These are phyloP conservation scores for Voacanga thouarsii DNA, from an alignment of 257 asterid genomes.

Conservation along the genomic window DNA sequence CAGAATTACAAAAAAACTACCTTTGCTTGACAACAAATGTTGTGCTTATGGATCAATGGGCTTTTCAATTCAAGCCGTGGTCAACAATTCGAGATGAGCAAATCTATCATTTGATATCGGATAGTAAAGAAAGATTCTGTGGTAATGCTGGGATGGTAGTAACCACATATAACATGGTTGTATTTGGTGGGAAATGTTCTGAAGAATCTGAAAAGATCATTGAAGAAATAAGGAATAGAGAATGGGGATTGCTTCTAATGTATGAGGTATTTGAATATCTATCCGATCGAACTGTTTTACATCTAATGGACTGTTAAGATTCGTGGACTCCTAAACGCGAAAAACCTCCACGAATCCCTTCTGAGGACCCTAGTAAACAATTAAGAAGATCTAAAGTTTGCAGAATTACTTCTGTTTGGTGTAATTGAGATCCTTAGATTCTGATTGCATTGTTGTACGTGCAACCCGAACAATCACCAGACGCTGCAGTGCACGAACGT, in stretches of 20 bases:
- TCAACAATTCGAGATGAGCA: constrained; percentile 93
- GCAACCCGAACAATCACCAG: too few relatives aligned
- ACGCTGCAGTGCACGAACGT: too few relatives aligned
- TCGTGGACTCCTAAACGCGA: too few relatives aligned
- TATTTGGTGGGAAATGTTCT: constrained; percentile 95
- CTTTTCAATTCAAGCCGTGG: constrained; percentile 96
- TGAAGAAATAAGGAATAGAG: constrained; percentile 93
- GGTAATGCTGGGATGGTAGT: constrained; percentile 99
- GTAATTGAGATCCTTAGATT: too few relatives aligned
- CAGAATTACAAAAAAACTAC: constrained; percentile 91
- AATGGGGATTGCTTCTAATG: constrained; percentile 99
- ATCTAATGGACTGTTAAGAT: too few relatives aligned
- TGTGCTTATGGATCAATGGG: constrained; percentile 99
- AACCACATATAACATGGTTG: constrained; percentile 98
- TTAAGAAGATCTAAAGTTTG: too few relatives aligned
- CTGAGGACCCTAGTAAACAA: too few relatives aligned
- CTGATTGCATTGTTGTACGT: too few relatives aligned
- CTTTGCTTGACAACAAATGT: constrained; percentile 99
- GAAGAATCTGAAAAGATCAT: constrained; percentile 99
- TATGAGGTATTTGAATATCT: constrained; percentile 62
- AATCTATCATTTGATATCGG: constrained; percentile 95
- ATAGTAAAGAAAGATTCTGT: constrained; percentile 96
- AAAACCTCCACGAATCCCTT: too few relatives aligned
- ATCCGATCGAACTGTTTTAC: neutral
- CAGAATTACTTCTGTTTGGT: too few relatives aligned